Conservation (phyloP, 2,329 filamentous ascomycete species). For the Diaporthe ampelina region DNA sequence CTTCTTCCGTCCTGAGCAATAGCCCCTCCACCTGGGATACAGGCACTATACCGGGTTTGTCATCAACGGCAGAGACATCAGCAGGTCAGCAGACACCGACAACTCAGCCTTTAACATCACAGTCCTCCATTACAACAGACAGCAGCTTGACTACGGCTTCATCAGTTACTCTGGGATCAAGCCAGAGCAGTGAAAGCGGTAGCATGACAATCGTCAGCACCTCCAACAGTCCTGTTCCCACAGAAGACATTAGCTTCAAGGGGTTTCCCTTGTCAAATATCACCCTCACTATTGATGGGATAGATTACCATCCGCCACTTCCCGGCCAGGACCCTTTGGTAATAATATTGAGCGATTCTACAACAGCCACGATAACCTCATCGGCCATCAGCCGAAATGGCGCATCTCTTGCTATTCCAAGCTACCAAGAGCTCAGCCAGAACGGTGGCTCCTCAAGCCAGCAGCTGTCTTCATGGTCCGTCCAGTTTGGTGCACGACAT, state of each 20-base stretch:
- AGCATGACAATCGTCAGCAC: background rate
- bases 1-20: background rate
- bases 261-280: background rate
- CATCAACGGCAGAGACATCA: background rate
- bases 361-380: conserved; percentile 4
- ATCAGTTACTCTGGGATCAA: background rate
- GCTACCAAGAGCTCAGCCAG: background rate
- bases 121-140: background rate
- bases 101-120: background rate
- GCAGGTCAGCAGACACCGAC: background rate
- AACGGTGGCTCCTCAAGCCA: background rate
- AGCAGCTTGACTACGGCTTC: background rate
- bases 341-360: conserved; percentile 21
- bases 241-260: background rate
- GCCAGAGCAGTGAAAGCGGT: background rate
- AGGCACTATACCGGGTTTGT: background rate
- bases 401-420: background rate
- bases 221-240: background rate
- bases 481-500: background rate
- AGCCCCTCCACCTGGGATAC: background rate
- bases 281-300: background rate
- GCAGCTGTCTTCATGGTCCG: conserved; percentile 18
- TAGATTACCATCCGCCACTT: background rate
- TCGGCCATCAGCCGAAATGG: background rate
- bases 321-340: background rate